Percentiles rank a stretch among this genome's conserved stretches.
phyloP scores from a whole-genome alignment of 805 yeast species.

The Grigorovia jiainica region DNA sequence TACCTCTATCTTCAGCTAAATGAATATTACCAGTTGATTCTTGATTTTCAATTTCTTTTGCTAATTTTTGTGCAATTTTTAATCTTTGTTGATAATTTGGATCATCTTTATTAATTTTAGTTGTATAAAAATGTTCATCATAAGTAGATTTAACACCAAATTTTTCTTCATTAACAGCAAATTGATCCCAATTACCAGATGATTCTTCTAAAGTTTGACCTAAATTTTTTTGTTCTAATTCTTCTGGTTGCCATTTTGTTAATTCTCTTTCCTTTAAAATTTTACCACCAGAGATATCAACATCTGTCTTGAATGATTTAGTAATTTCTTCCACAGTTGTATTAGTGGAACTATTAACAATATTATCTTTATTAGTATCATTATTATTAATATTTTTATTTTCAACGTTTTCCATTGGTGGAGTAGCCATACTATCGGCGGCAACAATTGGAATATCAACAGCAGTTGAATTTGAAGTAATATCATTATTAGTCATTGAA shows the following conservation, averaged over 20 bases:
- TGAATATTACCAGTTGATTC: slow-evolving; percentile 61
- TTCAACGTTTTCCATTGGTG: slow-evolving; percentile 10
- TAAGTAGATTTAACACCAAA: slow-evolving; percentile 79
- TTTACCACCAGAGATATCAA: slow-evolving; percentile 60
- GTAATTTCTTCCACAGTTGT: slow-evolving; percentile 4
- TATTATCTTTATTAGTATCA: neutral
- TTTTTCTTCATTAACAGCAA: slow-evolving; percentile 77
- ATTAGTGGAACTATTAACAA: neutral
- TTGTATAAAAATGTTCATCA: slow-evolving; percentile 83
- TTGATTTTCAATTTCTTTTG: slow-evolving; percentile 72
- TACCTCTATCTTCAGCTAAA: slow-evolving; percentile 86
- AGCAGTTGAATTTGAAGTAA: neutral
- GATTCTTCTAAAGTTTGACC: slow-evolving; percentile 31
- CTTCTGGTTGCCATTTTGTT: slow-evolving; percentile 79
- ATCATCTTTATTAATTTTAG: slow-evolving; percentile 56
- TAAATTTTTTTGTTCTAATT: slow-evolving; percentile 2
- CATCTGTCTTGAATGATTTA: slow-evolving; percentile 62
- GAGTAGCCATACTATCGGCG: slow-evolving; percentile 1
- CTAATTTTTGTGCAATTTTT: slow-evolving; percentile 65
- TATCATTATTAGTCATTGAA: too few species aligned
- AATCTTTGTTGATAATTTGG: slow-evolving; percentile 63
- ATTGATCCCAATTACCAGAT: slow-evolving; percentile 73
- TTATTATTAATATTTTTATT: slow-evolving; percentile 6
- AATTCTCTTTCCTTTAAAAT: slow-evolving; percentile 58
- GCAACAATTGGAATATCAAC: neutral